Evolutionary conservation across 1,284 basidiomycete genomes (phyloP).

Genomic region (Rhodotorula mucilaginosa): DNA sequence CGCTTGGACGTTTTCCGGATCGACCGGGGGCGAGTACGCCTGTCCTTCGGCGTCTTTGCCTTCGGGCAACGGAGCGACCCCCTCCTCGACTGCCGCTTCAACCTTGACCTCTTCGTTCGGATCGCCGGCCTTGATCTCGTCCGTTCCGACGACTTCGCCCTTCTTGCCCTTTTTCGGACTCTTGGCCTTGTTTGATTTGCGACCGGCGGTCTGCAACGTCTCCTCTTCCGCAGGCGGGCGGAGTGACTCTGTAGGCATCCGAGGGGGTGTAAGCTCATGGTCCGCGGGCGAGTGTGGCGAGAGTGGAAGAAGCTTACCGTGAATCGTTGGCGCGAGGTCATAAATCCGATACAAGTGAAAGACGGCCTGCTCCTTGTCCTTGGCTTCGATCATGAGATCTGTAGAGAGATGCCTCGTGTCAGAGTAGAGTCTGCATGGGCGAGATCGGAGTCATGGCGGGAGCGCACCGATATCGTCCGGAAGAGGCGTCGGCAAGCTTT

Average conservation of each 20-base stretch:
- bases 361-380: conserved; percentile 90
- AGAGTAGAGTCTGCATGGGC: neutral
- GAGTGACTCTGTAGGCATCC: conserved; percentile 40
- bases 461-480: conserved; percentile 44
- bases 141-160: conserved; percentile 42
- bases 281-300: neutral
- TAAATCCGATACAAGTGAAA: conserved; percentile 80
- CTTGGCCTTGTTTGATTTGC: conserved; percentile 48
- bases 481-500: conserved; percentile 60
- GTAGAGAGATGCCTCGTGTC: conserved; percentile 6
- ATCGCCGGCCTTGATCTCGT: neutral
- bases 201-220: conserved; percentile 50
- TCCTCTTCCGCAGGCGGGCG: conserved; percentile 52
- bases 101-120: neutral
- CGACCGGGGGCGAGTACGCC: conserved; percentile 16
- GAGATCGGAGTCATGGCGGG: conserved; percentile 20
- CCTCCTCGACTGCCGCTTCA: conserved; percentile 44
- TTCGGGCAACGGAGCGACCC: conserved; percentile 44
- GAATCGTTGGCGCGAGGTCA: conserved; percentile 62
- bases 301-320: conserved; percentile 47
- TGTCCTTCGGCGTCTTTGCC: conserved; percentile 44
- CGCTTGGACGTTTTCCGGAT: conserved; percentile 30
- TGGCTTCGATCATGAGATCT: conserved; percentile 91
- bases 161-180: conserved; percentile 43
- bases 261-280: neutral